Conservation (phyloP, 1,284 basidiomycete species). For the Peniophora sp. region DNA sequence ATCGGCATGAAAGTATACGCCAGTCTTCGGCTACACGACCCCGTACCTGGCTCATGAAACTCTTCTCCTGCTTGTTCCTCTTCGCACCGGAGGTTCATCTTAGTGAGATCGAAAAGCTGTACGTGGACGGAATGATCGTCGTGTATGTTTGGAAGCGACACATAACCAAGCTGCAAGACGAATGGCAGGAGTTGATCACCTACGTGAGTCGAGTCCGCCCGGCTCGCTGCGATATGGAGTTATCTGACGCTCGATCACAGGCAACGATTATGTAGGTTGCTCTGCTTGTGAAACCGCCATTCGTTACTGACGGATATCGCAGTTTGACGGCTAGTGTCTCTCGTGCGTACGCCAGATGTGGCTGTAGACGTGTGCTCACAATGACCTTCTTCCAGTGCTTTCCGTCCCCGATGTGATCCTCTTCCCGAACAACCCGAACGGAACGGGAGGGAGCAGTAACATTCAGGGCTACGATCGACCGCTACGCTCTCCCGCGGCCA, state of each 20-base stretch:
- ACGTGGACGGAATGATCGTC: background rate
- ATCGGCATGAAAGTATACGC: background rate
- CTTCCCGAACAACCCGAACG: background rate
- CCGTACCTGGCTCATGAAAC: background rate
- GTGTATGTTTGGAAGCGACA: background rate
- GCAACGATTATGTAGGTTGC: background rate
- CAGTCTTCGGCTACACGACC: background rate
- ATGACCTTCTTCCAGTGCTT: slow-evolving; percentile 2
- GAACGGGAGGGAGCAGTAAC: background rate
- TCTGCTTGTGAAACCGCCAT: background rate
- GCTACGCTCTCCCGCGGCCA: slow-evolving; percentile 19
- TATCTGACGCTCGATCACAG: background rate
- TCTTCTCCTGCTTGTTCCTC: background rate
- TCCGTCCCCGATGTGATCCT: slow-evolving; percentile 2
- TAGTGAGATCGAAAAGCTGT: background rate
- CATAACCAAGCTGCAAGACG: background rate
- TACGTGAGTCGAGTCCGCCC: background rate
- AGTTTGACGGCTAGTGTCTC: no score
- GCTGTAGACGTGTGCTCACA: no score
- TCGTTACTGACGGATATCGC: no score
- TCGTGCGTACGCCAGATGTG: no score
- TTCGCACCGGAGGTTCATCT: background rate
- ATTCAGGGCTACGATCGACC: background rate
- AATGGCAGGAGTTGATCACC: background rate
- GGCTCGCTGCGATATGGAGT: no score